Percentiles rank a stretch among this genome's conserved stretches.
phyloP scores from a whole-genome alignment of 2,329 filamentous ascomycete species.

The Cercospora janseana region DNA sequence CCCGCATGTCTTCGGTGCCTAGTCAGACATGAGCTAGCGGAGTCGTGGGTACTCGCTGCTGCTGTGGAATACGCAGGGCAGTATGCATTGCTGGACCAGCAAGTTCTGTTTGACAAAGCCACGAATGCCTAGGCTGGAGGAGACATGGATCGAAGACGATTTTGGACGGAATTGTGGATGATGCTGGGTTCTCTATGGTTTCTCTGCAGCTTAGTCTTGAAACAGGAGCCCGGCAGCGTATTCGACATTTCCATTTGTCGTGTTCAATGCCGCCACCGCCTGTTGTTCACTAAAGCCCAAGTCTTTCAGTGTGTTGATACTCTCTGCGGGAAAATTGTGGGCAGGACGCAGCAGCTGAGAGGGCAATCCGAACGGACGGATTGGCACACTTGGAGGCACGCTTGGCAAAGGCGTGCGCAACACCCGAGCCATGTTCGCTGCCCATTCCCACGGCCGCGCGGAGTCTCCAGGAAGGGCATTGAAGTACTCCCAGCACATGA shows the following conservation, averaged over 20 bases:
- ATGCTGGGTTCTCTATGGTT: no score
- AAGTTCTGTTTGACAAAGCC: no score
- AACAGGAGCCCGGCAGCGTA: slow-evolving; percentile 50
- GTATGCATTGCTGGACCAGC: no score
- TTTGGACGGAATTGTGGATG: no score
- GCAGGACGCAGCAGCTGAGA: slow-evolving; percentile 35
- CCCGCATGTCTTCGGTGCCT: no score
- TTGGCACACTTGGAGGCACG: slow-evolving; percentile 29
- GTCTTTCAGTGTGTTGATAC: slow-evolving; percentile 45
- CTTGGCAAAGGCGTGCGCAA: slow-evolving; percentile 38
- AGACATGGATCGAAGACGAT: no score
- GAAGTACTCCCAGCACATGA: slow-evolving; percentile 97
- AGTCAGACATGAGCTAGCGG: no score
- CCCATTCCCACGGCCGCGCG: slow-evolving; percentile 74
- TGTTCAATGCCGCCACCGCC: slow-evolving; percentile 50
- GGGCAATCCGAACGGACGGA: slow-evolving; percentile 34
- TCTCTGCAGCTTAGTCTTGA: slow-evolving; percentile 35
- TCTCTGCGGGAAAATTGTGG: slow-evolving; percentile 44
- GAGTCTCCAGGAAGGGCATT: slow-evolving; percentile 68
- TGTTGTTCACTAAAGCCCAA: slow-evolving; percentile 48
- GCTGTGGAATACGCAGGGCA: no score
- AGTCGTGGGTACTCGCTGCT: no score
- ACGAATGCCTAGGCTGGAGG: no score
- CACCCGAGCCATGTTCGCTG: slow-evolving; percentile 59
- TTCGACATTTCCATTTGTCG: slow-evolving; percentile 51